Evolutionary conservation across 768 basidiomycete species (phyloP).

Genomic region (Termitomyces sp.): DNA sequence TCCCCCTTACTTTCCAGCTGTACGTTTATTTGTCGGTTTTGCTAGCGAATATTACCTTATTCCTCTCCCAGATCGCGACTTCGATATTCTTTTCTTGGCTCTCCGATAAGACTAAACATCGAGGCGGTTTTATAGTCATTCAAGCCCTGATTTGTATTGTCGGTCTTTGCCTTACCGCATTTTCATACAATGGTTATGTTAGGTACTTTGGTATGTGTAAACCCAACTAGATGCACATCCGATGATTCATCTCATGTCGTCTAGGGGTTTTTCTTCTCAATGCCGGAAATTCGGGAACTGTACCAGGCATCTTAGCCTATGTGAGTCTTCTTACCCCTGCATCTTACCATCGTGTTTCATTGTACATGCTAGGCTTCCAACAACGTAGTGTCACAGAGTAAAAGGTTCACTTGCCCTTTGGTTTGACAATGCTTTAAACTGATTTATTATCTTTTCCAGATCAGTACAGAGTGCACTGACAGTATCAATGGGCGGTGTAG

Average conservation of each 20-base stretch:
- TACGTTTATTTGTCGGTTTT: constrained; percentile 16
- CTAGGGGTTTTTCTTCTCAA: constrained; percentile 40
- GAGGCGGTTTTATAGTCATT: constrained; percentile 35
- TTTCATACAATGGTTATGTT: constrained; percentile 3
- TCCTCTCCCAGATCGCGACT: constrained; percentile 24
- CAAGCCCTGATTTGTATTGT: constrained; percentile 31
- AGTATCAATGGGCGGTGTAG: constrained; percentile 35
- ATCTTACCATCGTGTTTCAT: background rate
- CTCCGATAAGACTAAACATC: constrained; percentile 38
- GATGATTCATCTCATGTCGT: background rate
- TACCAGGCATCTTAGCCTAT: constrained; percentile 41
- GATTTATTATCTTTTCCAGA: constrained; percentile 9
- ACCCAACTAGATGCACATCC: constrained; percentile 16
- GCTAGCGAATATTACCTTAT: background rate
- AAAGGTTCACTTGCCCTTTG: constrained; percentile 21
- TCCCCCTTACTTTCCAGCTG: constrained; percentile 40
- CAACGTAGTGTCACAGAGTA: constrained; percentile 45
- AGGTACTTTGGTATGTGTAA: constrained; percentile 25
- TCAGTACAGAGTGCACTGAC: constrained; percentile 34
- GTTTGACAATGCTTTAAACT: background rate
- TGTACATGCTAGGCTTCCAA: constrained; percentile 28
- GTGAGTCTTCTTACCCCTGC: constrained; percentile 16
- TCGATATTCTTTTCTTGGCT: constrained; percentile 41
- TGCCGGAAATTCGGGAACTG: constrained; percentile 36
- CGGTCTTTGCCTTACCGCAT: constrained; percentile 19